Conservation (phyloP, 2,329 filamentous ascomycete genomes). For the Colletotrichum ledebouriae region DNA sequence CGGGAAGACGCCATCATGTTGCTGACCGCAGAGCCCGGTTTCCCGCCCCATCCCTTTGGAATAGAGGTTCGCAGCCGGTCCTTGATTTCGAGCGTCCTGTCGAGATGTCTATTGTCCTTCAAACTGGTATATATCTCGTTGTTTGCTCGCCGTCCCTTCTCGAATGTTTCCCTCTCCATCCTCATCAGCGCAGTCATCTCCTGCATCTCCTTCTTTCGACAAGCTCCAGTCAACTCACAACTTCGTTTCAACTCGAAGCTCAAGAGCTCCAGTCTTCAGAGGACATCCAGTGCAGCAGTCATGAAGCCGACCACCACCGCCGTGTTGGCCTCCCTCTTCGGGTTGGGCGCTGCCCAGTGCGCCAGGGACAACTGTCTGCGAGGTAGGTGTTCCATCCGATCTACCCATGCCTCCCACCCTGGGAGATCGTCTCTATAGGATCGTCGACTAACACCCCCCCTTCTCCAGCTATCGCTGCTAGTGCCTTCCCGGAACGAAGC, state of each 20-base stretch:
- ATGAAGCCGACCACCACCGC: conserved; percentile 39
- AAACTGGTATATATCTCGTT: conserved; percentile 18
- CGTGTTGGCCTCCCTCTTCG: conserved; percentile 41
- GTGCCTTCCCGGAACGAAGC: conserved; percentile 26
- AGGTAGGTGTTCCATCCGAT: conserved; percentile 24
- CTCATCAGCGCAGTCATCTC: conserved; percentile 35
- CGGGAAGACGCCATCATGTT: conserved; percentile 22
- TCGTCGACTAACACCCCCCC: conserved; percentile 4
- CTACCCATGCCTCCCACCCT: conserved; percentile 1
- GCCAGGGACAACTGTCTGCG: conserved; percentile 41
- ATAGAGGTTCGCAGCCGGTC: conserved; percentile 8
- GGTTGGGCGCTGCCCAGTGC: conserved; percentile 37
- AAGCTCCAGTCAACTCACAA: conserved; percentile 32
- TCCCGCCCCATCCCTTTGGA: conserved; percentile 35
- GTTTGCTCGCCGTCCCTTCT: not conserved
- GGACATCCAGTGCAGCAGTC: conserved; percentile 21
- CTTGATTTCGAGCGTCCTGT: conserved; percentile 11
- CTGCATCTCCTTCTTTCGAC: conserved; percentile 35
- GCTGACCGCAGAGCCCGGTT: conserved; percentile 1
- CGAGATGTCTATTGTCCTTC: not conserved
- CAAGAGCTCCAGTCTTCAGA: conserved; percentile 27
- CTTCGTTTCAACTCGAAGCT: conserved; percentile 32
- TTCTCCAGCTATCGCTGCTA: conserved; percentile 33
- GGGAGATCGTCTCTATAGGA: conserved; percentile 2
- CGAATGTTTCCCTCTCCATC: conserved; percentile 13